These are phyloP conservation scores for Furcasterigmium sp. DNA, from an alignment of 2,329 filamentous ascomycete species.

Conservation along the genomic window DNA sequence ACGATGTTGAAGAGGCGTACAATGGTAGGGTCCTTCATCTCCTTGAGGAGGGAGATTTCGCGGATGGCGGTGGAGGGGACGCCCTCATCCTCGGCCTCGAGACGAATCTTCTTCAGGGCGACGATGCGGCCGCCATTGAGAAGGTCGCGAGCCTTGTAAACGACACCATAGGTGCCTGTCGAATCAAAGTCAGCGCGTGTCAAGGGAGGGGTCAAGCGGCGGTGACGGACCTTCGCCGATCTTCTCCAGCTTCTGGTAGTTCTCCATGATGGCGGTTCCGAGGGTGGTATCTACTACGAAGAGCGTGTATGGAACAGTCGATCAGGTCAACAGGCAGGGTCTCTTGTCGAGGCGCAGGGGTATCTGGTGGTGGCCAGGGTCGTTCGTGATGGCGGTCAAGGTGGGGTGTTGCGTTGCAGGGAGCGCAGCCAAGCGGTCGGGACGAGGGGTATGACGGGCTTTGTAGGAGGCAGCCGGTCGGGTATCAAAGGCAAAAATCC, in stretches of 20 bases:
- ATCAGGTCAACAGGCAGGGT: not conserved
- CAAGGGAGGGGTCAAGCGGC: not conserved
- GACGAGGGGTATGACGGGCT: not conserved
- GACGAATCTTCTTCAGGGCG: slow-evolving; percentile 89
- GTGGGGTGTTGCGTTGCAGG: slow-evolving; percentile 3
- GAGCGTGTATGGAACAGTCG: not conserved
- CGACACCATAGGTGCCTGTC: slow-evolving; percentile 85
- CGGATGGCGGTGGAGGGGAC: slow-evolving; percentile 90
- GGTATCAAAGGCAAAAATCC: not conserved
- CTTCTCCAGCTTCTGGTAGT: slow-evolving; percentile 96
- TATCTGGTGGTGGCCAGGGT: not conserved
- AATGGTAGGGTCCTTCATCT: slow-evolving; percentile 90
- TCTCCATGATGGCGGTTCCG: slow-evolving; percentile 61
- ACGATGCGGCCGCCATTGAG: slow-evolving; percentile 79
- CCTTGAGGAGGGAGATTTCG: slow-evolving; percentile 89
- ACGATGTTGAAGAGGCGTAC: slow-evolving; percentile 87
- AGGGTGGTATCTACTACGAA: not conserved
- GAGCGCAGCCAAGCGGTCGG: not conserved
- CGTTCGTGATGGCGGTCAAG: not conserved
- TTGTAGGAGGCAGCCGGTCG: not conserved
- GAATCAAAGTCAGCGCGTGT: slow-evolving; percentile 1
- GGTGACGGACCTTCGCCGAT: slow-evolving; percentile 76
- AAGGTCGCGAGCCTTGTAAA: slow-evolving; percentile 90
- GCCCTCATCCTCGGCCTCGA: slow-evolving; percentile 92
- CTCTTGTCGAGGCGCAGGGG: not conserved